phyloP scores from a whole-genome alignment of 1,284 basidiomycete species.

The Sanghuangporus baumii region DNA sequence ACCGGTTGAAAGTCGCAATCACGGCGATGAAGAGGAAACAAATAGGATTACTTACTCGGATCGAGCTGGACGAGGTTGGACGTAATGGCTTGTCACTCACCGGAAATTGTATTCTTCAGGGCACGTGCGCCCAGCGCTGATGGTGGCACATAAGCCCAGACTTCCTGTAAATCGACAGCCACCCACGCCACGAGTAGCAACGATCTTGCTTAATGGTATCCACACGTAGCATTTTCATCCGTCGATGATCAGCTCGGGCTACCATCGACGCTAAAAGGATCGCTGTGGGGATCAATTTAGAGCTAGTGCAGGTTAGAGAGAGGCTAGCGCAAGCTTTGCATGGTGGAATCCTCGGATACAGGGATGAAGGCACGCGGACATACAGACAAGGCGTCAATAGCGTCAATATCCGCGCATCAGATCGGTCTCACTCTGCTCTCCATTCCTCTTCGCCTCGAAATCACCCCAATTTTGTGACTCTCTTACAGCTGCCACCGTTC shows the following conservation, averaged over 20 bases:
- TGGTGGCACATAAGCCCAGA: neutral
- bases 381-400: neutral
- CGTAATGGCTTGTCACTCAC: neutral
- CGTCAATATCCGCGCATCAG: neutral
- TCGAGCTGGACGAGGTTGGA: neutral
- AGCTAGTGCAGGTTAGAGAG: neutral
- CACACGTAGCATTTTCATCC: neutral
- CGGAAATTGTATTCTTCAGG: neutral
- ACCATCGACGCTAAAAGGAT: neutral
- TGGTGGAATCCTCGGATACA: neutral
- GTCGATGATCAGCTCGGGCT: neutral
- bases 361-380: neutral
- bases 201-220: neutral
- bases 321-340: neutral
- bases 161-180: neutral
- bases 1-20: neutral
- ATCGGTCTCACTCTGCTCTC: neutral
- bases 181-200: neutral
- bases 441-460: neutral
- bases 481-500: neutral
- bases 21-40: neutral
- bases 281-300: neutral
- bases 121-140: neutral
- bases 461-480: neutral
- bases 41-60: neutral